Conservation (phyloP, 106 monocot genomes). For the Dendrobium officinale region DNA sequence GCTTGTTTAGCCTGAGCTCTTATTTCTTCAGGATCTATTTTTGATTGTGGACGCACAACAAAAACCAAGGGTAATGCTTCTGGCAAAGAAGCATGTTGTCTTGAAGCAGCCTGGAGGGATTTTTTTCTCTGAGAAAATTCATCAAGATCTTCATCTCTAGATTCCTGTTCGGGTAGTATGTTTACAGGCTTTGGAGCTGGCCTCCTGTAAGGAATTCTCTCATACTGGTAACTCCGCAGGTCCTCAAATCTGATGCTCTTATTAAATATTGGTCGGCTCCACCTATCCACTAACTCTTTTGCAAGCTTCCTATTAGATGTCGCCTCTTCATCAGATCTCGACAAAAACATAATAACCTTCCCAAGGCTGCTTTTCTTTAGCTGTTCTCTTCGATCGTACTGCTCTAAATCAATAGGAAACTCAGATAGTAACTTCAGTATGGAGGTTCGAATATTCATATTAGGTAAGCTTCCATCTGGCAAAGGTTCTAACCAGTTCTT, state of each 20-base stretch:
- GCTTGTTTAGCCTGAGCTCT: constrained; percentile 76
- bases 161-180: constrained; percentile 54
- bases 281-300: constrained; percentile 97
- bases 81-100: constrained; percentile 81
- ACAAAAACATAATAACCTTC: constrained; percentile 99
- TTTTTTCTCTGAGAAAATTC: constrained; percentile 79
- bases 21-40: constrained; percentile 83
- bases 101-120: constrained; percentile 62
- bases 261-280: constrained; percentile 99
- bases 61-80: constrained; percentile 88
- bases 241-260: constrained; percentile 97
- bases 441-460: constrained; percentile 72
- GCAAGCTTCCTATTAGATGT: constrained; percentile 86
- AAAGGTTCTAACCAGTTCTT: too few relatives aligned
- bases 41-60: constrained; percentile 83
- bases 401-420: constrained; percentile 95
- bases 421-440: constrained; percentile 78
- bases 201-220: constrained; percentile 67
- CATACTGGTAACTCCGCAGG: constrained; percentile 84
- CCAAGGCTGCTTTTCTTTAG: constrained; percentile 97
- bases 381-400: constrained; percentile 74
- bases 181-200: constrained; percentile 38
- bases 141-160: constrained; percentile 86
- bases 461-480: too few relatives aligned
- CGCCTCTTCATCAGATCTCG: constrained; percentile 95